Conservation (phyloP, 2,329 filamentous ascomycete genomes). For the Botrytis aclada region DNA sequence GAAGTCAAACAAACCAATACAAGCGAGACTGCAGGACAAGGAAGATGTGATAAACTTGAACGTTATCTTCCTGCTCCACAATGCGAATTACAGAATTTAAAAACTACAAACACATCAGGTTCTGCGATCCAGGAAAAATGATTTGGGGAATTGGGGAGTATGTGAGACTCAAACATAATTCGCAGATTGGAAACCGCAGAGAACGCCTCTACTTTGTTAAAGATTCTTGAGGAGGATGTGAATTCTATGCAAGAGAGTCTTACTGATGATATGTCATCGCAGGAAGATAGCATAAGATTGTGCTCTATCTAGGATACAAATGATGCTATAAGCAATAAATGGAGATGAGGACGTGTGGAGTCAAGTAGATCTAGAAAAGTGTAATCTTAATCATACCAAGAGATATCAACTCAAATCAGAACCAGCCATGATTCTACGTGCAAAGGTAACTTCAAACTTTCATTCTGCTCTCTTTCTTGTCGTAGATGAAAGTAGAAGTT, state of each 20-base stretch:
- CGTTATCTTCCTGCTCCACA: background rate
- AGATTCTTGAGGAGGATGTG: too few species aligned
- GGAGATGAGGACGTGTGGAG: accelerated
- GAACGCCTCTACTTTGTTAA: too few species aligned
- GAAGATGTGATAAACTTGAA: background rate
- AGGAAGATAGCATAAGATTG: too few species aligned
- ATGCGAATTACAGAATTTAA: background rate
- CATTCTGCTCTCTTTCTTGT: accelerated
- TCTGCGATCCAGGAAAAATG: background rate
- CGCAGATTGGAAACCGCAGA: too few species aligned
- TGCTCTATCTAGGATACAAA: too few species aligned
- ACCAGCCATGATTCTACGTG: too few species aligned
- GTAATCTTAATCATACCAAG: too few species aligned
- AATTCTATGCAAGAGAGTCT: accelerated
- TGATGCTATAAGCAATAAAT: accelerated
- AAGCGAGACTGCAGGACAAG: background rate
- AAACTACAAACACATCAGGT: background rate
- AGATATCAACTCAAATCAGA: too few species aligned
- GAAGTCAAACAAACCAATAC: accelerated
- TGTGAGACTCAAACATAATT: too few species aligned
- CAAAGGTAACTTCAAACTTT: too few species aligned
- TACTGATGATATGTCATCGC: too few species aligned
- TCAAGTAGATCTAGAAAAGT: background rate
- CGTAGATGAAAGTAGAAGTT: background rate
- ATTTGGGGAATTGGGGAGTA: too few species aligned